Evolutionary conservation across 1,284 basidiomycete genomes (phyloP).

Genomic region (Hypsizygus ulmarius): DNA sequence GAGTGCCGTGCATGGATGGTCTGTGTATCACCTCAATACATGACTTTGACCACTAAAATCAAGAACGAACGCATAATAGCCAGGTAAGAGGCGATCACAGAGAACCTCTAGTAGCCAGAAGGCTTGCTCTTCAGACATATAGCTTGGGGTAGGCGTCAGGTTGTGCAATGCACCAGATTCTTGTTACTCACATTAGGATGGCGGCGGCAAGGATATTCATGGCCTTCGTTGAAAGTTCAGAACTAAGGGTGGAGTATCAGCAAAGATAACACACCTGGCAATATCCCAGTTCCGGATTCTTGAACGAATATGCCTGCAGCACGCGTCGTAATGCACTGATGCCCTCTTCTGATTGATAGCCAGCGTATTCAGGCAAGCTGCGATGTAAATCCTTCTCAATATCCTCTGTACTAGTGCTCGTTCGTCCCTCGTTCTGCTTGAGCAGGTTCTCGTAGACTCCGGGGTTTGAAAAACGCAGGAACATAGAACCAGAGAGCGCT

Average conservation of each 20-base stretch:
- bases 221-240: constrained; percentile 51
- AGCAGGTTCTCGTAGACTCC: constrained; percentile 84
- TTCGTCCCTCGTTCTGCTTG: constrained; percentile 76
- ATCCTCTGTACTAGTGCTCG: constrained; percentile 92
- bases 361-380: constrained; percentile 91
- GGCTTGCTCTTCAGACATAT: constrained; percentile 98
- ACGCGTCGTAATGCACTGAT: constrained; percentile 86
- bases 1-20: constrained; percentile 97
- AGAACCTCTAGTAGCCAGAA: constrained; percentile 98
- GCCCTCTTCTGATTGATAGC: constrained; percentile 88
- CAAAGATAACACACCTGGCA: constrained; percentile 55
- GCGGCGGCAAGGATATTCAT: constrained; percentile 94
- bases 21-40: constrained; percentile 36
- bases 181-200: constrained; percentile 72
- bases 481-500: constrained; percentile 91
- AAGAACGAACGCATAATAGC: constrained; percentile 85
- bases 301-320: constrained; percentile 95
- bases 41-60: constrained; percentile 2
- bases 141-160: constrained; percentile 46
- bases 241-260: neutral
- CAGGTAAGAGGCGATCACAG: constrained; percentile 92
- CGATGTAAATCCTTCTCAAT: constrained; percentile 99
- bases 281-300: constrained; percentile 92
- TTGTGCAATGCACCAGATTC: neutral
- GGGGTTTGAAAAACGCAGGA: constrained; percentile 85